A percentile compares a stretch with the other conserved stretches of the same genome.
Conservation (phyloP, 345 rosid species). For the Eucalyptus tenuipes region DNA sequence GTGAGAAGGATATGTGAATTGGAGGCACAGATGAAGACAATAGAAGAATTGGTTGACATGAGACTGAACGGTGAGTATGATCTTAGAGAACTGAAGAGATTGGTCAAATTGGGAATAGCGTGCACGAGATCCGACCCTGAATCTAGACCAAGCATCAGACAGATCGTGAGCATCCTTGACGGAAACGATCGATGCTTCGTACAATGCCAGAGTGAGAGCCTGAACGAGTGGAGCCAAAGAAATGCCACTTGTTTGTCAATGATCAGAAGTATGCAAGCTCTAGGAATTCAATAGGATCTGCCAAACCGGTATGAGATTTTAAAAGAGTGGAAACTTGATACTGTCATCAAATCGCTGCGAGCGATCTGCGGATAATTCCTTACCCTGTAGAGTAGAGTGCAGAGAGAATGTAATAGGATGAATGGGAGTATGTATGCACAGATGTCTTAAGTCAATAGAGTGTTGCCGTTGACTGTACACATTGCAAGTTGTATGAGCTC, state of each 20-base stretch:
- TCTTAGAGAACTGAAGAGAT: constrained; percentile 33
- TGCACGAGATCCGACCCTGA: constrained; percentile 73
- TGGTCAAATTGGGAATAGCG: constrained; percentile 53
- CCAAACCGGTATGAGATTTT: not conserved
- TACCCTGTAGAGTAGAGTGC: not conserved
- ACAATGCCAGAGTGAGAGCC: constrained; percentile 33
- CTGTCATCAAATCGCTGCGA: not conserved
- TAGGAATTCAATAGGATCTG: constrained; percentile 60
- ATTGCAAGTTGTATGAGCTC: not conserved
- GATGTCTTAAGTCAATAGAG: not conserved
- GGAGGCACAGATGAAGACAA: constrained; percentile 30
- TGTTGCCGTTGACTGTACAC: not conserved
- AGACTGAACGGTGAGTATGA: constrained; percentile 37
- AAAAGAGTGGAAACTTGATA: not conserved
- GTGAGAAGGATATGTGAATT: constrained; percentile 42
- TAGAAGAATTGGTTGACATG: constrained; percentile 48
- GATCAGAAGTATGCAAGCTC: constrained; percentile 67
- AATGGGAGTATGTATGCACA: not conserved
- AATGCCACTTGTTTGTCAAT: constrained; percentile 48
- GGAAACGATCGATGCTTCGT: constrained; percentile 47
- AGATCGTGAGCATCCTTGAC: constrained; percentile 76
- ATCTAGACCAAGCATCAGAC: constrained; percentile 70
- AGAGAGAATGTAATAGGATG: not conserved
- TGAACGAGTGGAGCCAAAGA: constrained; percentile 50
- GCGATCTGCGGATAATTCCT: not conserved